A percentile compares a stretch with the other conserved stretches of the same genome.
phyloP scores from a whole-genome alignment of 2,329 filamentous ascomycete species.

The Scedosporium aurantiacum region DNA sequence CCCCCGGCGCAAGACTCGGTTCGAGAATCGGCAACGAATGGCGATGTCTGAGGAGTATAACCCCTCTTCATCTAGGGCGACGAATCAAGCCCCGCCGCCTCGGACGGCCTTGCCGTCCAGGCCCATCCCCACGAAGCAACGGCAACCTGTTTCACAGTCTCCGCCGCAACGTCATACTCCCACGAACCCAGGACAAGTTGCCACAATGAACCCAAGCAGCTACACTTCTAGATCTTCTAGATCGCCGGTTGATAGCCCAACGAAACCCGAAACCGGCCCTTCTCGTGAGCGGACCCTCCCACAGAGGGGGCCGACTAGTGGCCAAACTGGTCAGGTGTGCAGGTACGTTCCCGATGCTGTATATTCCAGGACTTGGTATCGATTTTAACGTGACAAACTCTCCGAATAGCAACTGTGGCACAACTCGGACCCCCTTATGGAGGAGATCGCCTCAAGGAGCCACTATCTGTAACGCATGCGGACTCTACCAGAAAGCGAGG shows the following conservation, averaged over 20 bases:
- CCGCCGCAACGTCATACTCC: not conserved
- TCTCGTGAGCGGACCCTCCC: not conserved
- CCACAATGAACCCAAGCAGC: not conserved
- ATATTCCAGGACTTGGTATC: not conserved
- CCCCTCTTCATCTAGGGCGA: conserved; percentile 1
- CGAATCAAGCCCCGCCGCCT: not conserved
- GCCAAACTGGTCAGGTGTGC: conserved; percentile 50
- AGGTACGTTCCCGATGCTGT: conserved; percentile 42
- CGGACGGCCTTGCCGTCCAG: conserved; percentile 4
- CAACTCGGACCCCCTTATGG: conserved; percentile 90
- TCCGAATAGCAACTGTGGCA: conserved; percentile 72
- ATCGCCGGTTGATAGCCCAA: not conserved
- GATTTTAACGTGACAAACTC: not conserved
- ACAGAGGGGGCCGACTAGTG: not conserved
- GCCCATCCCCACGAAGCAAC: conserved; percentile 1
- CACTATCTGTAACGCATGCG: conserved; percentile 96
- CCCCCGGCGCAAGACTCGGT: not conserved
- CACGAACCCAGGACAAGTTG: not conserved
- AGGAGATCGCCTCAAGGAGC: conserved; percentile 83
- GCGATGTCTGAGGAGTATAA: conserved; percentile 6
- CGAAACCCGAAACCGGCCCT: not conserved
- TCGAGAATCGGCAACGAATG: not conserved
- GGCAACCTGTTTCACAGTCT: conserved; percentile 2
- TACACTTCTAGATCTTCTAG: not conserved
- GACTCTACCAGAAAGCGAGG: conserved; percentile 84